Evolutionary conservation across 2,329 filamentous ascomycete genomes (phyloP).

Genomic region (Aschersonia sp.): DNA sequence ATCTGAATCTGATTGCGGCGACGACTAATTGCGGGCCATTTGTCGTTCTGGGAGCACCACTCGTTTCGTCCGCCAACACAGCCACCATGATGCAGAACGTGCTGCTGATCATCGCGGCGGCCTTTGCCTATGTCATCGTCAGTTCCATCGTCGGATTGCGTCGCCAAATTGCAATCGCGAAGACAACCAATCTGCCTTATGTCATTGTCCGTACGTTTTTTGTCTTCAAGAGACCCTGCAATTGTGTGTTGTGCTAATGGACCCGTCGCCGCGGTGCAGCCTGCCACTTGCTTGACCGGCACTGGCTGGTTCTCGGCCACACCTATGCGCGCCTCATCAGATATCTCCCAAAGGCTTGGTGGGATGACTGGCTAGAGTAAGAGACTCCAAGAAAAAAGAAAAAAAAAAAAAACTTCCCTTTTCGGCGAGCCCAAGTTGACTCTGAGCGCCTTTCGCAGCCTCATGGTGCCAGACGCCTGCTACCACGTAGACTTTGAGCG

Average conservation of each 20-base stretch:
- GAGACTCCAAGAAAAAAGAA: neutral
- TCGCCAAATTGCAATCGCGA: slow-evolving; percentile 33
- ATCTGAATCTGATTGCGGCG: too few species aligned
- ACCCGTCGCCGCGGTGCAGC: neutral
- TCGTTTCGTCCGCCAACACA: neutral
- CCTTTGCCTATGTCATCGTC: slow-evolving; percentile 19
- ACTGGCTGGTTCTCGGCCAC: slow-evolving; percentile 25
- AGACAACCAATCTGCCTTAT: slow-evolving; percentile 36
- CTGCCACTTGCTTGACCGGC: slow-evolving; percentile 1
- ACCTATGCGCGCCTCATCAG: slow-evolving; percentile 42
- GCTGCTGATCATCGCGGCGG: slow-evolving; percentile 17
- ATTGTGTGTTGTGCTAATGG: neutral
- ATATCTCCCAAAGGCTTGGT: slow-evolving; percentile 37
- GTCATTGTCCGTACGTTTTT: slow-evolving; percentile 35
- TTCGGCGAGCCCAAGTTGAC: neutral
- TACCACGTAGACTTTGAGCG: slow-evolving; percentile 40
- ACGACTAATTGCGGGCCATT: neutral
- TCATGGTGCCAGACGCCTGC: slow-evolving; percentile 44
- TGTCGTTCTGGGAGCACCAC: neutral
- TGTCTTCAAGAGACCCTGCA: too few species aligned
- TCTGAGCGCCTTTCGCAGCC: slow-evolving; percentile 17
- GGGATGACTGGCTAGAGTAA: slow-evolving; percentile 45
- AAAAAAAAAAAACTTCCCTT: too few species aligned
- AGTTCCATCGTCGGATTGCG: slow-evolving; percentile 18
- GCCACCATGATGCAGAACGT: slow-evolving; percentile 16